Evolutionary conservation across 371 early-diverging fungal species (phyloP).

Genomic region (Mortierella sp.): DNA sequence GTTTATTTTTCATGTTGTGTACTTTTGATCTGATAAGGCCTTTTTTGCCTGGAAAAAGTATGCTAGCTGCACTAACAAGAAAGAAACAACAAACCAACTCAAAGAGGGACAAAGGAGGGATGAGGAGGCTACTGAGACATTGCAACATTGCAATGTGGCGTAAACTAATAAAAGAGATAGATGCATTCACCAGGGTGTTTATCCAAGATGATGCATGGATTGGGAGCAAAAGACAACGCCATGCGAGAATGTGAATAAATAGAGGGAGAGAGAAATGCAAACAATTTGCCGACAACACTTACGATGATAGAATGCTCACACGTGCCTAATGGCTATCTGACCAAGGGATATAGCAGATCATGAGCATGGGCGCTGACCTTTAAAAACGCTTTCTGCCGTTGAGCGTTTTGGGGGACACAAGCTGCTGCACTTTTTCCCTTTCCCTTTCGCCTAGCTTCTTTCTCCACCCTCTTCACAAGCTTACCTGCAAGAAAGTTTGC

Average conservation of each 20-base stretch:
- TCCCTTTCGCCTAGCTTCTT: too few relatives aligned
- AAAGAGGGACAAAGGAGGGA: background rate
- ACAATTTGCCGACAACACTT: too few relatives aligned
- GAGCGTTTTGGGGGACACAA: too few relatives aligned
- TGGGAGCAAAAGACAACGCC: background rate
- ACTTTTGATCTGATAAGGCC: background rate
- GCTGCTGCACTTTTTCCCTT: too few relatives aligned
- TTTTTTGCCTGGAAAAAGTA: background rate
- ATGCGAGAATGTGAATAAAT: background rate
- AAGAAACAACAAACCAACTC: background rate
- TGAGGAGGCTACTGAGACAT: slow-evolving; percentile 6
- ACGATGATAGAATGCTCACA: too few relatives aligned
- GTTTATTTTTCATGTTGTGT: background rate
- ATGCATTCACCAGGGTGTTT: background rate
- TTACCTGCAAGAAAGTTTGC: too few relatives aligned
- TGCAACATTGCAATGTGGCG: slow-evolving; percentile 6
- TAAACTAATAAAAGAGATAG: background rate
- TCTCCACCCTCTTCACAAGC: too few relatives aligned
- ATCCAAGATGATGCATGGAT: background rate
- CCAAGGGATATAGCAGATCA: too few relatives aligned
- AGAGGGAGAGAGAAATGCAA: background rate
- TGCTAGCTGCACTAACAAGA: background rate
- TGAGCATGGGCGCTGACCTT: too few relatives aligned
- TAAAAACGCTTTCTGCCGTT: too few relatives aligned
- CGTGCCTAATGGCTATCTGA: too few relatives aligned